Evolutionary conservation across 345 rosid species (phyloP), one percentile per base, ranked within the genome.

Genomic region (Corchorus olitorius): DNA sequence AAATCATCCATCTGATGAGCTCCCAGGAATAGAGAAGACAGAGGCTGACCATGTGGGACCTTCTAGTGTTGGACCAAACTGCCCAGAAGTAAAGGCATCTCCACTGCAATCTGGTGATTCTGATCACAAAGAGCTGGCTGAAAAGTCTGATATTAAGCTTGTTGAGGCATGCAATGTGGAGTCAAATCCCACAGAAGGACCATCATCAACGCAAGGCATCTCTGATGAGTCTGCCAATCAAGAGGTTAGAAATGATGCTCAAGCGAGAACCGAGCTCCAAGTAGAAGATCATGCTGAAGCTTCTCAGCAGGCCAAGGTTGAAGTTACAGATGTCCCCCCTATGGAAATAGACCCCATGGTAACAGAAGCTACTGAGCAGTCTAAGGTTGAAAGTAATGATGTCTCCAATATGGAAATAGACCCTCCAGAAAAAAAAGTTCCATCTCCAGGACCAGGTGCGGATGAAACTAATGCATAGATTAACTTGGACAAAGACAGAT

Each of bases 241-340:
- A 59, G 86, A 78, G 78, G 59, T 62, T 73, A 20, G 58, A 55
- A 62, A 67, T 2, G 70, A 73, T 43, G 86, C 65, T 46, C 70
- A 58, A 55, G 70, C 10, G 53, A 34, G 37, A 66, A 52, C 74
- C 22, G 65, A 70, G 43, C 55, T 58, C 70, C 81, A 54, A 33
- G n/a, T n/a, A 0, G 72, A 62, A 75, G 61, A 35, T 48, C 70
- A 1, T 20, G 52, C 48, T 1, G 68, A 50, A 54, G 46, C 17
- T 52, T 48, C 56, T 45, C 70, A 72, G 52, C 63, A 7, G 19
- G 65, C 43, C 8, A 22, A 62, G 68, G 76, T 46, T 19, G 76
- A 46, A 67, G 73, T 17, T 65, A 13, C 46, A 11, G 53, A 34
- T 0, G 22, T 46, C 43, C 58, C 65, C 63, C 35, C 45, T 8